Base-by-base conservation (phyloP, 768 basidiomycete genomes). In the Tephrocybe sp. region DNA sequence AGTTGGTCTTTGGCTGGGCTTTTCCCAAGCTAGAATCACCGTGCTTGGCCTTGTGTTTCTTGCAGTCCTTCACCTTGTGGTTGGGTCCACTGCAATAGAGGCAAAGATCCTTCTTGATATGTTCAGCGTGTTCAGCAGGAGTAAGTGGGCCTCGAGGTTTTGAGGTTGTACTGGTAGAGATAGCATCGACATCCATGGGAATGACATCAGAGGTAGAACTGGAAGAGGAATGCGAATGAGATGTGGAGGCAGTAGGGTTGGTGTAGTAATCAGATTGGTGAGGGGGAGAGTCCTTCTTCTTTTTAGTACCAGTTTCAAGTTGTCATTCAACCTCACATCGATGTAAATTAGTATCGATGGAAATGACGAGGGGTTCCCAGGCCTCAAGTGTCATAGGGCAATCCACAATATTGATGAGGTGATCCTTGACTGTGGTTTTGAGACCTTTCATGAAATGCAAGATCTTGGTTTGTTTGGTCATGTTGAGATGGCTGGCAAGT, bases 21-120 rank as follows among this genome's bases (percentile, higher is more conserved):
- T 69, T 67, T n/a, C n/a, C n/a, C n/a, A n/a, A n/a, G n/a, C n/a
- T n/a, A n/a, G n/a, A n/a, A n/a, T n/a, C n/a, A n/a, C n/a, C n/a
- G n/a, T n/a, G n/a, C n/a, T 43, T 32, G 24, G 44, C 47, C 37
- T 53, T 48, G 22, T 21, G 28, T 54, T 42, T 64, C 53, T 48
- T 62, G 57, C 71, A 73, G 25, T 63, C 54, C 4, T 56, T 34
- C 27, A 61, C 56, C 1, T 43, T 37, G 46, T 74, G 71, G 9
- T 40, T 61, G 42, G 3, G 47, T 71, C 73, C 13, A 64, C n/a
- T n/a, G n/a, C n/a, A 36, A 54, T 42, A n/a, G n/a, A n/a, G n/a
- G n/a, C n/a, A n/a, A n/a, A n/a, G n/a, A n/a, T n/a, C n/a, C n/a
- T n/a, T n/a, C 5, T 56, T 50, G 7, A 61, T n/a, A 18, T 52